Base-by-base conservation (phyloP, 2,329 filamentous ascomycete genomes). In the Fusarium sp. region DNA sequence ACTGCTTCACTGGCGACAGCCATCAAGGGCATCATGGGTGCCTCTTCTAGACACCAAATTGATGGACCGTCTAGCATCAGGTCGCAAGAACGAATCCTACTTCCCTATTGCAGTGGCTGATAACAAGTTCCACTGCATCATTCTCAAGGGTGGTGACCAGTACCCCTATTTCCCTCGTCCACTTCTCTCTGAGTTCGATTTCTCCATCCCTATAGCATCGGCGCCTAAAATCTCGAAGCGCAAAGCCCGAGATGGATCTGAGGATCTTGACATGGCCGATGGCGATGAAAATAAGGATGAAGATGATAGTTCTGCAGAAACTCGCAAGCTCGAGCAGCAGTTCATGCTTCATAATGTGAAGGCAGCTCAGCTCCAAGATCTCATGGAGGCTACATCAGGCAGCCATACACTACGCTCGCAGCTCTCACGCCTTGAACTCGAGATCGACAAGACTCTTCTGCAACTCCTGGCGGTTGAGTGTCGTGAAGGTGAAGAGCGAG, bases 111-210 rank as follows among this genome's bases (percentile, higher is more conserved):
- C 96, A 2, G 95, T 98, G 3, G 94, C 95, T 6, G 91, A 95
- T 77, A 89, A 93, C 78, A 95, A 93, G 78, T 99, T 99, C 82
- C 95, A 98, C 86, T 99, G 97, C 84, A 98, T 99, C 83, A 98
- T 99, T 77, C 91, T 99, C 79, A 99, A 99, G 84, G 96, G 96
- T 71, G 93, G 93, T 39, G 96, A 99, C 79, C 90, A 92, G 79
- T 94, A 98, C 79, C 95, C 95, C 1, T 98, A 96, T 84, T 98
- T 95, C 83, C 96, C 94, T 16, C 91, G 93, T 15, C 95, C 94
- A 5, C 85, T 98, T 41, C 91, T 99, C 39, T 95, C 92, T 45
- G 96, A 99, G 81, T 99, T 99, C 79, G 93, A 95, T 54, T 97
- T 99, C 80, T 90, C 92, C 47, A 89, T 99, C 24, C 96, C 97